These are phyloP conservation scores for Trifolium dubium DNA, from an alignment of 306 rosid species.

Conservation along the genomic window DNA sequence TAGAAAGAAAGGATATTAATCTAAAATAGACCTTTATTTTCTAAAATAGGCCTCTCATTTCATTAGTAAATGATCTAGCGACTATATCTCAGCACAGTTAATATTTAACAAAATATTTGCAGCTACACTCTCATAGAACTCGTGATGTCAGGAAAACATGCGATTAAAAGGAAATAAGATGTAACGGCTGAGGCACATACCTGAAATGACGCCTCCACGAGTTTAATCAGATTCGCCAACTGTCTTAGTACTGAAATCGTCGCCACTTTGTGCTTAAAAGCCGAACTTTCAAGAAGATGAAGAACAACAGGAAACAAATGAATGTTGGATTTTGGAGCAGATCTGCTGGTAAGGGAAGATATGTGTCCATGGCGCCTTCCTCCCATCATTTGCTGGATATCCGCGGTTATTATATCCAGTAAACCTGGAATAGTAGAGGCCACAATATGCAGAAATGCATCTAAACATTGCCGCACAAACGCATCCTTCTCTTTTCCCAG, in stretches of 20 bases:
- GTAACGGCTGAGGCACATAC: constrained; percentile 50
- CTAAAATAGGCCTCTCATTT: background rate
- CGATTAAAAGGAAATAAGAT: constrained; percentile 25
- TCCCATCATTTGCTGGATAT: constrained; percentile 89
- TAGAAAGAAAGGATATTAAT: constrained; percentile 41
- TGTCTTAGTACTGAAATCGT: constrained; percentile 75
- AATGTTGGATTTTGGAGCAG: constrained; percentile 77
- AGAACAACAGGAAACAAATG: constrained; percentile 90
- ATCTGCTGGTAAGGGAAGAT: constrained; percentile 74
- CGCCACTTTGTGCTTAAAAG: constrained; percentile 84
- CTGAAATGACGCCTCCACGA: constrained; percentile 87
- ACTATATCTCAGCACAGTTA: constrained; percentile 20
- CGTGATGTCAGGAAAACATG: background rate
- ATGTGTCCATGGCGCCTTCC: constrained; percentile 90
- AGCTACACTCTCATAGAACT: constrained; percentile 11
- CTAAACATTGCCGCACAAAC: constrained; percentile 78
- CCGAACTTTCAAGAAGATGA: constrained; percentile 88
- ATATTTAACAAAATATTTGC: background rate
- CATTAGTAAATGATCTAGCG: background rate
- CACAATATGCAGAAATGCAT: constrained; percentile 74
- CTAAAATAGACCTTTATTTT: no score
- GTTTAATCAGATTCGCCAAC: constrained; percentile 77
- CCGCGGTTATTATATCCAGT: constrained; percentile 77
- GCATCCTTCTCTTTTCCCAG: constrained; percentile 86
- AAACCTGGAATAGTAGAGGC: constrained; percentile 77